Evolutionary conservation across 345 rosid species (phyloP).

Genomic region (Eucalyptus virginea): DNA sequence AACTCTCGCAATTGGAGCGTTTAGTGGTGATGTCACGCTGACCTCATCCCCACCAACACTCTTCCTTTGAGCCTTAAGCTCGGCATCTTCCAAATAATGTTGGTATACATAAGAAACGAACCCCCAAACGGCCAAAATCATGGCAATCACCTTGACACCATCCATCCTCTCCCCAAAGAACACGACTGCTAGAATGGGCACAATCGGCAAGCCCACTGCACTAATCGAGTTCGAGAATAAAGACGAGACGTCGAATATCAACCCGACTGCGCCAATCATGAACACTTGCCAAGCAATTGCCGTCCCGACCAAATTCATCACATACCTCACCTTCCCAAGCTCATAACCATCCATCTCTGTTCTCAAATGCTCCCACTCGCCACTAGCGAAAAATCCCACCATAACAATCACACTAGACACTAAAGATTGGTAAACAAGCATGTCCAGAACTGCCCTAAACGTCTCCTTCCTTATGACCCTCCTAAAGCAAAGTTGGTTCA

Average conservation of each 20-base stretch:
- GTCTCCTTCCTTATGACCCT: constrained; percentile 12
- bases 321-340: constrained; percentile 16
- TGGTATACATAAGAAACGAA: constrained; percentile 28
- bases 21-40: background rate
- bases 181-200: constrained; percentile 25
- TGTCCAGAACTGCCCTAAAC: constrained; percentile 7
- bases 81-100: constrained; percentile 13
- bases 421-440: constrained; percentile 10
- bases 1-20: background rate
- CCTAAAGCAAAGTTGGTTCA: constrained; percentile 7
- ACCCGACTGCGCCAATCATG: constrained; percentile 14
- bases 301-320: constrained; percentile 19
- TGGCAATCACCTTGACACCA: constrained; percentile 18
- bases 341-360: constrained; percentile 17
- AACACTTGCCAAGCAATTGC: constrained; percentile 25
- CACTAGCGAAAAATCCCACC: constrained; percentile 29
- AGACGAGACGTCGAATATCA: constrained; percentile 27
- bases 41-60: background rate
- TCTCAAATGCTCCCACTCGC: constrained; percentile 16
- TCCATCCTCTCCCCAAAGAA: constrained; percentile 26
- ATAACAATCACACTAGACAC: constrained; percentile 1
- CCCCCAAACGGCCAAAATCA: constrained; percentile 38
- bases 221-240: constrained; percentile 19
- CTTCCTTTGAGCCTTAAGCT: background rate
- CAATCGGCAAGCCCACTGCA: constrained; percentile 22